These are phyloP conservation scores for Phlyctochytrium planicorne DNA, from an alignment of 192 early-diverging fungal genomes.

Conservation along the genomic window DNA sequence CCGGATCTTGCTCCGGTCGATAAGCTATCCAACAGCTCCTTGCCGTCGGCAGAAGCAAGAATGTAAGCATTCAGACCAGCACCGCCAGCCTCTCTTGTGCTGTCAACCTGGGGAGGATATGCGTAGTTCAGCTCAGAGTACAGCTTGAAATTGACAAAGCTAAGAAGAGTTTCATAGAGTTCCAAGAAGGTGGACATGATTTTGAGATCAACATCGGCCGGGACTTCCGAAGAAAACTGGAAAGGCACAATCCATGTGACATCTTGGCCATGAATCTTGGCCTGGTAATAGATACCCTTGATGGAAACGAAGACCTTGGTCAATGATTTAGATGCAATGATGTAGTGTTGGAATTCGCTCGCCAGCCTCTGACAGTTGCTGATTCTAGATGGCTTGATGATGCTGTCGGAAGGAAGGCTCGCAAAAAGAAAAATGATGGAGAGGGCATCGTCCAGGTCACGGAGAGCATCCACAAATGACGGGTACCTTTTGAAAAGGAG, in stretches of 20 bases:
- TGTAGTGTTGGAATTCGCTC: conserved; percentile 93
- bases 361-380: conserved; percentile 72
- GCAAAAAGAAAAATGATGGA: conserved; percentile 95
- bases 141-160: conserved; percentile 94
- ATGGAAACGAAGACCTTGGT: conserved; percentile 93
- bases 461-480: conserved; percentile 86
- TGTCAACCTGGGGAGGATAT: conserved; percentile 88
- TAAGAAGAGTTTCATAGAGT: conserved; percentile 87
- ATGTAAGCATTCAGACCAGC: conserved; percentile 67
- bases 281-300: conserved; percentile 99
- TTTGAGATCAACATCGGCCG: conserved; percentile 92
- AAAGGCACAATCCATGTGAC: conserved; percentile 96
- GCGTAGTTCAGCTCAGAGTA: conserved; percentile 83
- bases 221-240: conserved; percentile 89
- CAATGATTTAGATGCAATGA: conserved; percentile 74
- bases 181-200: conserved; percentile 97
- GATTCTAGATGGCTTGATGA: conserved; percentile 34
- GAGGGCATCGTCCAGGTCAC: conserved; percentile 96
- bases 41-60: conserved; percentile 52
- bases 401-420: conserved; percentile 73
- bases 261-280: conserved; percentile 91
- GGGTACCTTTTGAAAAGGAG: conserved; percentile 73
- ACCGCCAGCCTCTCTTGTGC: conserved; percentile 56
- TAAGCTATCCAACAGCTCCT: conserved; percentile 37
- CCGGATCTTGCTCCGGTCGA: conserved; percentile 8